Evolutionary conservation across 169 alveolate genomes (phyloP), one percentile per base, ranked within the genome.

Genomic region (Theileria orientalis): DNA sequence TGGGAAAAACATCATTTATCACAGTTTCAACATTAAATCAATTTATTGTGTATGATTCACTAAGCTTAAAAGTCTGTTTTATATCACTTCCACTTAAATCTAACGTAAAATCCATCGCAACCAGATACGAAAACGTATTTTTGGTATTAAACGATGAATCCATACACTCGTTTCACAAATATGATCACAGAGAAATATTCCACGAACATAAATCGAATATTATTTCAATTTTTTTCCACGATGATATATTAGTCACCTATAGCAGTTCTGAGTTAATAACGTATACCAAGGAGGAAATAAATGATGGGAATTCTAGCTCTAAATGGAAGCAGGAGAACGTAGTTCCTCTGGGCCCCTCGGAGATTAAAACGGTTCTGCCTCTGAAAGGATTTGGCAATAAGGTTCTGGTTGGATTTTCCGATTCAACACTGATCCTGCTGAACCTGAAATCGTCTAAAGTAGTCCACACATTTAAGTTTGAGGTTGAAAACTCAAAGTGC

Each of bases 331-430:
- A 69, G 8, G 54, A 70, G 7, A 62, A 23, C 35, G 57, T 83
- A 25, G 74, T 87, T 25, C 68, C 69, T 19, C 40, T 70, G 46
- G 44, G 63, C 5, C 60, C 68, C 46, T 29, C 71, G 32, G 78
- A 57, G 46, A 57, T 87, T 11, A 74, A 66, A 37, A n/a, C 47
- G 40, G 69, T 80, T 33, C 3, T 83, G 32, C 91, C 86, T n/a
- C 90, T 87, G 23, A 64, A 29, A 11, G 93, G 91, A 29, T 78
- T 83, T 62, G 83, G 47, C 54, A 84, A 87, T 69, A 87, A 87
- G 69, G 87, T 77, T 29, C 69, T 87, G 25, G 62, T 87, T 19
- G 76, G 77, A 19, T 64, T 85, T 0, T 70, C 72, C 40, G 85
- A 80, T 41, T 82, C 86, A 56, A 71, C 74, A 60, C 30, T 87